Conservation (phyloP, 2,329 filamentous ascomycete genomes). For the Rhinocladiella mackenziei region DNA sequence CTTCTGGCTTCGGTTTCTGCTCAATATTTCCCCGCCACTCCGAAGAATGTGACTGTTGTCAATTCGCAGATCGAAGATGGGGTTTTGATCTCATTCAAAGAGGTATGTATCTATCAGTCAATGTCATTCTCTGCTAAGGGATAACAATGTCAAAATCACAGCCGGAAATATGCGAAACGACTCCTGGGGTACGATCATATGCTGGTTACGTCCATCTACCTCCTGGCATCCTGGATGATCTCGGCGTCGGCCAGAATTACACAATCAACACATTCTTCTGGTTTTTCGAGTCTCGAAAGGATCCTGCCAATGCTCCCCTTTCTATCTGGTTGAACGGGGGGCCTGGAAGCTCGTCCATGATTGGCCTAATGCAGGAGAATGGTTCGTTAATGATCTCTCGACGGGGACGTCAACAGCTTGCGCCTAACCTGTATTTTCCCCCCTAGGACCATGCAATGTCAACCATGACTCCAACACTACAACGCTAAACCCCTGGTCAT, state of each 20-base stretch:
- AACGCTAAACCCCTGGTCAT: constrained; percentile 57
- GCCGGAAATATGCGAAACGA: constrained; percentile 55
- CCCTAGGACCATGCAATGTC: constrained; percentile 54
- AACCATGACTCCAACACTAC: constrained; percentile 51
- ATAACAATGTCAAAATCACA: constrained; percentile 29
- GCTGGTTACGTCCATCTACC: constrained; percentile 58
- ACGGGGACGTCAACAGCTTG: no score
- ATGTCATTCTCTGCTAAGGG: background rate
- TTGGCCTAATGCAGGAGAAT: constrained; percentile 52
- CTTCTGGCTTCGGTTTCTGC: no score
- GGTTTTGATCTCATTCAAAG: constrained; percentile 45
- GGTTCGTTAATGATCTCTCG: no score
- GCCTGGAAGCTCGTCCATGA: constrained; percentile 56
- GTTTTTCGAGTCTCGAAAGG: constrained; percentile 58
- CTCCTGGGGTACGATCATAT: constrained; percentile 53
- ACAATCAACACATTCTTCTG: constrained; percentile 63
- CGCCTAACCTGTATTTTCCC: no score
- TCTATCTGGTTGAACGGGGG: constrained; percentile 64
- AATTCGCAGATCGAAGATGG: constrained; percentile 43
- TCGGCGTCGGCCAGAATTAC: constrained; percentile 50
- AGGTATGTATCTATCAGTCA: constrained; percentile 32
- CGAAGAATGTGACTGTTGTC: constrained; percentile 40
- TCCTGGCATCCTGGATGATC: constrained; percentile 38
- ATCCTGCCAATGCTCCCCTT: constrained; percentile 52
- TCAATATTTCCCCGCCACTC: constrained; percentile 44